Base-by-base conservation (phyloP, 495 filamentous ascomycete species). In the Daldinia childiae region DNA sequence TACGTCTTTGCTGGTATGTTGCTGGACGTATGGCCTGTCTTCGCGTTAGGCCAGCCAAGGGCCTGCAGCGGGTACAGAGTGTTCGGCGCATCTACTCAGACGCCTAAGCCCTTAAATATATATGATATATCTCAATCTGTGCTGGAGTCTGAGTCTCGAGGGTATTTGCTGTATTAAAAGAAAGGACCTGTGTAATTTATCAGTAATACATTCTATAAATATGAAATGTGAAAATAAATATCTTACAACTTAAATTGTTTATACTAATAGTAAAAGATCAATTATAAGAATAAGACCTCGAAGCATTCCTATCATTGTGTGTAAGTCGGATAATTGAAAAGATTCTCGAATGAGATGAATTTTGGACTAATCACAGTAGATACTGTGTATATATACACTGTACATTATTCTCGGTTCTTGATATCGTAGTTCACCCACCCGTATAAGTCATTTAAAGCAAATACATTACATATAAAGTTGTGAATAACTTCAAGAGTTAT, bases 11-110 rank as follows among this genome's bases (percentile, higher is more conserved):
- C 50, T 69, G 67, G 6, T 27, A 59, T 8, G 56, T 9, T 30
- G 38, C 29, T 52, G 66, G 51, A 12, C 55, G 5, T 14, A 66
- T 57, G 6, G 58, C 52, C n/a, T 63, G 65, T 21, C 27, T 69
- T 48, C 64, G 60, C 38, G 71, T 41, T 62, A 36, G 55, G 50
- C 71, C 66, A 63, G 66, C 56, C 27, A 69, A 36, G 19, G 66
- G 70, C 56, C 72, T 68, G 58, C 70, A 78, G 71, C 68, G 71
- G 27, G 66, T 48, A 45, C 71, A 71, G 24, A 73, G 51, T 72
- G 66, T 71, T 52, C 64, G 52, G 64, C 66, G 62, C 74, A 77
- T 78, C 32, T 75, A 76, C 48, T 54, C 26, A 24, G 51, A 39
- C 36, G 45, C 30, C 17, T 19, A 41, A 38, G 39, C 50, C 0